Evolutionary conservation across 1,284 basidiomycete genomes (phyloP).

Genomic region (Apiotrichum montevideense): DNA sequence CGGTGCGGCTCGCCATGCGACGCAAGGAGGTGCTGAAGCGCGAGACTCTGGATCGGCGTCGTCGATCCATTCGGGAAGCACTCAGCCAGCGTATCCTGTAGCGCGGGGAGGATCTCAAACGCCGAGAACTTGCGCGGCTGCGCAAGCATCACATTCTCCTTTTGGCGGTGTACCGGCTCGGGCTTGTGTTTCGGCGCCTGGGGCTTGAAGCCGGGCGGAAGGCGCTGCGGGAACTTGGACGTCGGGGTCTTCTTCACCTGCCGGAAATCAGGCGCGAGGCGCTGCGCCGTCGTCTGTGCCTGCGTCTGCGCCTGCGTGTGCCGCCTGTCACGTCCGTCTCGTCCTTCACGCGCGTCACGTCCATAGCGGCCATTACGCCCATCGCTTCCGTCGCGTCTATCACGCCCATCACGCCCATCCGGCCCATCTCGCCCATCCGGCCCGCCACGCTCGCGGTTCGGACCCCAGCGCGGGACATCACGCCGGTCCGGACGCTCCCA

Average conservation of each 20-base stretch:
- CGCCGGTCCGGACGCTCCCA: too few species aligned
- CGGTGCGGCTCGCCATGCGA: slow-evolving; percentile 36
- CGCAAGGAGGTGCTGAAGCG: slow-evolving; percentile 57
- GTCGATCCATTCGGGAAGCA: slow-evolving; percentile 51
- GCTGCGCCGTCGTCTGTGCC: background rate
- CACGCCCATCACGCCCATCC: too few species aligned
- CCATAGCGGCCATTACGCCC: background rate
- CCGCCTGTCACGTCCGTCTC: background rate
- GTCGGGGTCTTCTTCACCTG: background rate
- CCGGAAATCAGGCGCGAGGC: background rate
- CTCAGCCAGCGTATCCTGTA: slow-evolving; percentile 55
- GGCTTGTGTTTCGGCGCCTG: slow-evolving; percentile 9
- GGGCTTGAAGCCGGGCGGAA: background rate
- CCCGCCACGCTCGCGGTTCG: too few species aligned
- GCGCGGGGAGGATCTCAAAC: slow-evolving; percentile 54
- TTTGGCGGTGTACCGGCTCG: slow-evolving; percentile 3
- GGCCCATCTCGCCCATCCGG: too few species aligned
- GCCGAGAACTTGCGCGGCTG: slow-evolving; percentile 19
- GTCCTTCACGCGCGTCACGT: background rate
- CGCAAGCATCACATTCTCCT: slow-evolving; percentile 11
- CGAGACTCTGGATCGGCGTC: slow-evolving; percentile 67
- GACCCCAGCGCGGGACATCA: too few species aligned
- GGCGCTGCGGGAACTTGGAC: background rate
- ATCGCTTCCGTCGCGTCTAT: too few species aligned
- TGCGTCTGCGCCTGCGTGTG: background rate